Evolutionary conservation across 495 filamentous ascomycete species (phyloP).

Genomic region (Penicillium cataractarum): DNA sequence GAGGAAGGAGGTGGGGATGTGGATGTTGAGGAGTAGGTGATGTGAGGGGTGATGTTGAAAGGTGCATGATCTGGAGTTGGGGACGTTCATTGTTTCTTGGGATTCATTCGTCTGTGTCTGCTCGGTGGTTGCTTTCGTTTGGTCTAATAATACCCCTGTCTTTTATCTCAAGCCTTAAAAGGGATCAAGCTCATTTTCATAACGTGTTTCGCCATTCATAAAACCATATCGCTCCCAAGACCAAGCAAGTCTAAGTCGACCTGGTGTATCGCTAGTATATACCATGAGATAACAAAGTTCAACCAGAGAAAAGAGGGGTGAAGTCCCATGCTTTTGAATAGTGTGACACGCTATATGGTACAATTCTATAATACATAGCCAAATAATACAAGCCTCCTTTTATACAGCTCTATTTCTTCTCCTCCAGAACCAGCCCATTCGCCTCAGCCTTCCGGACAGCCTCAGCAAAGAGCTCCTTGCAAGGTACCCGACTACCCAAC

Average conservation of each 20-base stretch:
- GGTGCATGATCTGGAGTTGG: background rate
- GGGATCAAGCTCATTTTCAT: background rate
- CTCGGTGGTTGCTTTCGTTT: background rate
- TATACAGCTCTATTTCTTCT: slow-evolving; percentile 10
- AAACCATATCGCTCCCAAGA: too few species aligned
- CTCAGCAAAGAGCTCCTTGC: slow-evolving; percentile 77
- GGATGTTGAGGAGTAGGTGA: slow-evolving; percentile 1
- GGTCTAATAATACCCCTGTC: background rate
- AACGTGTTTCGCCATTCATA: too few species aligned
- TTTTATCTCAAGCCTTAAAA: background rate
- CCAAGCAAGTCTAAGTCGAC: too few species aligned
- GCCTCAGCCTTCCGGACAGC: slow-evolving; percentile 57
- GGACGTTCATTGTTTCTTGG: background rate
- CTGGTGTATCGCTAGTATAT: background rate
- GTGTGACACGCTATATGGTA: slow-evolving; percentile 3
- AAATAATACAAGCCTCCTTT: background rate
- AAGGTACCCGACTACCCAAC: slow-evolving; percentile 78
- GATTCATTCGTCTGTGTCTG: background rate
- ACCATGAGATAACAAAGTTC: background rate
- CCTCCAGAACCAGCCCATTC: slow-evolving; percentile 21
- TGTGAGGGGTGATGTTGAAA: background rate
- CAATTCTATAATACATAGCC: slow-evolving; percentile 11
- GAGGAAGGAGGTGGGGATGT: background rate
- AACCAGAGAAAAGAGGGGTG: background rate
- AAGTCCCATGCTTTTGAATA: background rate